phyloP scores from a whole-genome alignment of 192 early-diverging fungal genomes.

The Coemansia sp. region DNA sequence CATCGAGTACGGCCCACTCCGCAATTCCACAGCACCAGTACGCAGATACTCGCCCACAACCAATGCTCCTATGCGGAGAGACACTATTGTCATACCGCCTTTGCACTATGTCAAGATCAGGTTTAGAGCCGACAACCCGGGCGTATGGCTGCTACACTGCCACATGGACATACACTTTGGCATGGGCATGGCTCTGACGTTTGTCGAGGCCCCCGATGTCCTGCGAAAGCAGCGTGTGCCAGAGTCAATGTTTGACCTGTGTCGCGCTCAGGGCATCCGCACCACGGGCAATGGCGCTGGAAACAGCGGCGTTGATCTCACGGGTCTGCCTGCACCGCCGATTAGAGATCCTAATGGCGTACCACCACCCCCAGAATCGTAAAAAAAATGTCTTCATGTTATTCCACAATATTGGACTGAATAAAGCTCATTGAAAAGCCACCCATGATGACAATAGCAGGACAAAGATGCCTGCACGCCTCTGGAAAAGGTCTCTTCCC shows the following conservation, averaged over 20 bases:
- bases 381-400: background rate
- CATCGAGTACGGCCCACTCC: constrained; percentile 55
- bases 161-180: constrained; percentile 58
- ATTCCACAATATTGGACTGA: background rate
- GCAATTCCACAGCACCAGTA: background rate
- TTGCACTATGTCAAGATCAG: constrained; percentile 61
- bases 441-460: background rate
- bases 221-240: constrained; percentile 52
- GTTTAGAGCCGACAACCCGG: constrained; percentile 75
- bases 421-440: background rate
- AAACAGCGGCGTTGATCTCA: constrained; percentile 62
- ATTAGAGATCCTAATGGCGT: background rate
- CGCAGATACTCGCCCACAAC: background rate
- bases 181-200: constrained; percentile 63
- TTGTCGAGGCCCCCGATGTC: constrained; percentile 68
- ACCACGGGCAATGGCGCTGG: constrained; percentile 70
- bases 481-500: background rate
- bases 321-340: constrained; percentile 45
- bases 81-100: constrained; percentile 62
- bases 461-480: background rate
- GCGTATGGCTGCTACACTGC: constrained; percentile 80
- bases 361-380: background rate
- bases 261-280: constrained; percentile 54
- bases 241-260: constrained; percentile 54
- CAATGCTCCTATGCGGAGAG: constrained; percentile 57